Base-by-base conservation (phyloP, 129 eudicot genomes). In the Cynara cardunculus region DNA sequence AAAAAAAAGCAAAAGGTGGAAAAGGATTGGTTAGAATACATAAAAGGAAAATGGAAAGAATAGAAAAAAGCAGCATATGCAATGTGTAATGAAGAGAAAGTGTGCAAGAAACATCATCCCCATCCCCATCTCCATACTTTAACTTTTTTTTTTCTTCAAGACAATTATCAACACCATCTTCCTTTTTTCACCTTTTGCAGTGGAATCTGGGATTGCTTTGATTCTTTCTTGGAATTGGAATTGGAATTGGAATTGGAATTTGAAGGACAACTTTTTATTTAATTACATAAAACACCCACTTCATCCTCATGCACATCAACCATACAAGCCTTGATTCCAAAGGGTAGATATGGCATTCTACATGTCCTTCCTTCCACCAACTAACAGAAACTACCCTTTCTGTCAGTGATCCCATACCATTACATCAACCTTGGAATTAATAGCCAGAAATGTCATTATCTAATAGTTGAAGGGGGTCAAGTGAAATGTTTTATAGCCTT, bases 51-150 rank as follows among this genome's bases (percentile, higher is more conserved):
- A 71, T 34, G 35, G 27, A 62, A 77, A 64, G 70, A 71, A 78
- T 78, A 77, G 34, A 10, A 71, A 28, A 83, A 71, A 31, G 69
- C 70, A 31, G 19, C 6, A n/a, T 65, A 32, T 59, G 44, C 59
- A 70, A 83, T 83, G 86, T 77, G 86, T 77, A 83, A 83, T 83
- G 86, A 83, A 83, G 82, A 83, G 72, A 83, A 83, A 83, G 78
- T 59, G 86, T 77, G 79, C 78, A 71, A 61, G 31, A 83, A 83
- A 83, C 86, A 83, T 77, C 78, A 83, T 83, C 74, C 53, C 66
- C 69, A 44, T 68, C 30, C 75, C n/a, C n/a, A n/a, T n/a, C n/a
- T n/a, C 27, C 22, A 56, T 49, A 7, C 82, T 77, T 83, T 77
- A 71, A 70, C 85, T 77, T 83, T 83, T 83, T 2, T 41, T 76